Percentiles rank a stretch among this genome's conserved stretches.
These are phyloP conservation scores for Stagonosporopsis tanaceti DNA, from an alignment of 2,329 filamentous ascomycete genomes.

Conservation along the genomic window DNA sequence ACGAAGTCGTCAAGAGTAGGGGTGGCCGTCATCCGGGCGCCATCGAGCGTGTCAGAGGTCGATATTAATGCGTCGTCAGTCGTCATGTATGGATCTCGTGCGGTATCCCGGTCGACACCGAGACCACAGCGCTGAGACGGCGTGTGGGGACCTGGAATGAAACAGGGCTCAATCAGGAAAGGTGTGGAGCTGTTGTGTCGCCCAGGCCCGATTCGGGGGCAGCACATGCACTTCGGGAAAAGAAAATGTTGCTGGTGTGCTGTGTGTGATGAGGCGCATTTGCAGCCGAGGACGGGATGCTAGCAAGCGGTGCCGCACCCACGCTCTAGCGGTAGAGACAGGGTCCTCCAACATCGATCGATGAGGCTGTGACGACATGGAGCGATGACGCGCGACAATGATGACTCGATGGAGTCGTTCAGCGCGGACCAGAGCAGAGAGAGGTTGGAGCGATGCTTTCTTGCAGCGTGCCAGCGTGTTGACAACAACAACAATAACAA, in stretches of 20 bases:
- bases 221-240: slow-evolving; percentile 25
- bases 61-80: neutral
- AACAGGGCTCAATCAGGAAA: slow-evolving; percentile 32
- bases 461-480: slow-evolving; percentile 11
- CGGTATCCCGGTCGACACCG: slow-evolving; percentile 21
- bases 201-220: slow-evolving; percentile 26
- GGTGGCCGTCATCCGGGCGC: neutral
- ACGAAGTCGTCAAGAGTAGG: slow-evolving; percentile 1
- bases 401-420: neutral
- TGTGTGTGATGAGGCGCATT: slow-evolving; percentile 45
- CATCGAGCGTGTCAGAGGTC: slow-evolving; percentile 1
- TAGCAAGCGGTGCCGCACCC: slow-evolving; percentile 24
- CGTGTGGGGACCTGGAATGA: slow-evolving; percentile 12
- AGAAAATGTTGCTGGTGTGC: slow-evolving; percentile 33
- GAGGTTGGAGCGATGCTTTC: slow-evolving; percentile 7
- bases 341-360: slow-evolving; percentile 20
- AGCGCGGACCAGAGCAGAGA: slow-evolving; percentile 9
- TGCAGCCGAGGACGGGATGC: slow-evolving; percentile 20
- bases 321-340: slow-evolving; percentile 15
- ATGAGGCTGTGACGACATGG: slow-evolving; percentile 18
- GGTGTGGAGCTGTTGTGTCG: slow-evolving; percentile 20
- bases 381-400: neutral
- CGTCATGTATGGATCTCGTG: slow-evolving; percentile 20
- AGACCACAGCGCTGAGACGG: slow-evolving; percentile 21
- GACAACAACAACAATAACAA: slow-evolving; percentile 1